Base-by-base conservation (phyloP, 139 green algal species). In the Chlamydomonas eustigma region DNA sequence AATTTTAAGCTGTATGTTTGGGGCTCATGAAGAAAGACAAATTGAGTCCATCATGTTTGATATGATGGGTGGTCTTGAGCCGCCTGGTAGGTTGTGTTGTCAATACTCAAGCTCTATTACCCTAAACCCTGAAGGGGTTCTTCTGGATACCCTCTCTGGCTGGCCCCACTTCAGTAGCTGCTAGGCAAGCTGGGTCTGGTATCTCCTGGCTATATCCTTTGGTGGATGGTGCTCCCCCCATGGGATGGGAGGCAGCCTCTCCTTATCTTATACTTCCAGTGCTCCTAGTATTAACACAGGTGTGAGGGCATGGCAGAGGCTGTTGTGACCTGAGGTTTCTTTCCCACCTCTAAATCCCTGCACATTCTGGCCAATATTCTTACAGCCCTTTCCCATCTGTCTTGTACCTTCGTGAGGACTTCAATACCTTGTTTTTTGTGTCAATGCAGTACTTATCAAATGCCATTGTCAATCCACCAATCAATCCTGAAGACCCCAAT, bases 241-340 rank as follows among this genome's bases (percentile, higher is more conserved):
- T 98, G 25, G 96, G 96, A 1, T 99, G 96, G 96, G 77, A 96
- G 3, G 76, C 85, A 1, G 93, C 92, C 0, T 4, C 5, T 2
- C 50, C 74, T 0, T 99, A 99, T 85, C 88, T 99, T 2, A 79
- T 93, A 6, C 91, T 99, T 65, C 96, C 96, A 4, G 81, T 97
- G 4, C 77, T 95, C 63, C 86, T 72, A 34, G 33, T 72, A 6
- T 31, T 72, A 34, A 37, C 18, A 6, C 52, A 68, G 52, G 44
- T 58, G 44, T 18, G 44, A n/a, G n/a, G n/a, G n/a, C n/a, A n/a
- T n/a, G n/a, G n/a, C n/a, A n/a, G n/a, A n/a, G n/a, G n/a, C n/a
- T n/a, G n/a, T n/a, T n/a, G n/a, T n/a, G n/a, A n/a, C 58, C 6
- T 24, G 34, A 18, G 35, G 22, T 51, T 4, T 37, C 3, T 3